phyloP scores from a whole-genome alignment of 169 alveolate genomes.

The Plasmodium gonderi region DNA sequence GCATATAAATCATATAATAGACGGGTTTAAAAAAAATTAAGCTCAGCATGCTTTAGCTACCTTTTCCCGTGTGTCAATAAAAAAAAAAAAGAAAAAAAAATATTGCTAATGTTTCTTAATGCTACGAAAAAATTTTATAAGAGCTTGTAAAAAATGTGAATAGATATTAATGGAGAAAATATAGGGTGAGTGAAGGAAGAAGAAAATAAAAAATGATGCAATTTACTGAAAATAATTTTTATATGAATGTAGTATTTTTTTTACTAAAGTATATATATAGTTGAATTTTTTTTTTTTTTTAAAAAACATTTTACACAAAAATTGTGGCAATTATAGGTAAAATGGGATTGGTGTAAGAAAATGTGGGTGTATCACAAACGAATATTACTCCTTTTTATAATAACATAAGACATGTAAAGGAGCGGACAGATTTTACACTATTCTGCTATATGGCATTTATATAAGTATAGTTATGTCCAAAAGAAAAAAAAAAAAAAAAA shows the following conservation, averaged over 20 bases:
- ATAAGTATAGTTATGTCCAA: neutral
- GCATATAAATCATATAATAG: neutral
- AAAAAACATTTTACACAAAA: neutral
- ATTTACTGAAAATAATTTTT: neutral
- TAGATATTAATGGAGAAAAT: neutral
- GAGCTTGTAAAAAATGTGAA: neutral
- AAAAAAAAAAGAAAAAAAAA: slow-evolving; percentile 2
- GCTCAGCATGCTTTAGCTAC: neutral
- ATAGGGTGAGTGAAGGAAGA: neutral
- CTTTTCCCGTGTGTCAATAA: neutral
- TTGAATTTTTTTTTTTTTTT: neutral
- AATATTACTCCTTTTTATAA: neutral
- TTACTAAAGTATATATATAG: neutral
- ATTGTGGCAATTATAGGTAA: neutral
- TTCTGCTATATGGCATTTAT: neutral
- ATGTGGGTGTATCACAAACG: neutral
- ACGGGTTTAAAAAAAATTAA: neutral
- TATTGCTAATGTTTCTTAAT: neutral
- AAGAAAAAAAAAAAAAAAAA: neutral
- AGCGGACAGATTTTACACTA: too few species aligned
- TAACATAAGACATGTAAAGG: too few species aligned
- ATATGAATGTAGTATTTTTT: neutral
- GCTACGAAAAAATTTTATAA: slow-evolving; percentile 15
- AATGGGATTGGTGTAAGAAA: neutral
- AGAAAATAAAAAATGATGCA: neutral